Evolutionary conservation across 768 basidiomycete genomes (phyloP), one percentile per base, ranked within the genome.

Genomic region (Calocera viscosa): DNA sequence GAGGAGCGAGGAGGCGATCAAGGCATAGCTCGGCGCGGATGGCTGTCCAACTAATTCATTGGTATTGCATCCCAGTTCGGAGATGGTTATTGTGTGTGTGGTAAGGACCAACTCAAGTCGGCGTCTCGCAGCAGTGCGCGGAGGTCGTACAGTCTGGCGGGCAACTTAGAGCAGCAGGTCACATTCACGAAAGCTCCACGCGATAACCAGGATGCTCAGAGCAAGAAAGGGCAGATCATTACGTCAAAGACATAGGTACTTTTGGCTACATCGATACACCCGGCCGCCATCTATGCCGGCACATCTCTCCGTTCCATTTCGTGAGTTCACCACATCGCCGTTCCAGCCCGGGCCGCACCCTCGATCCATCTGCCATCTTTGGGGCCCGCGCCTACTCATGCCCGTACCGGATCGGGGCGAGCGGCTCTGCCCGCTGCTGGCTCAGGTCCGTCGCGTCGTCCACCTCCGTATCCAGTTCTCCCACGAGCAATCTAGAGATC

Each of bases 401-500:
- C 53, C 66, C 66, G 26, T 91, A 91, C 70, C 86, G 87, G 68
- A 91, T 91, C 24, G 89, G 82, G 49, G 84, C 86, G 65, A 97
- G 81, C 7, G 94, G 94, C 71, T 94, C 93, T 33, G 95, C 95
- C 49, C 85, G 87, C 70, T 96, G 86, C 34, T 84, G 81, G 0
- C 86, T 79, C 40, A 92, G 83, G 77, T 98, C 94, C 66, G 90
- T 79, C 24, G 84, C 84, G 69, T 90, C 86, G 75, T 98, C 95
- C 65, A 92, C 77, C 76, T 94, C 91, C 3, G 73, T 70, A 69
- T 80, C 79, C 1, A 79, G 39, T 67, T 80, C 78, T 24, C 76
- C 78, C 16, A 80, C 76, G n/a, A 79, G 41, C 1, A 76, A 76
- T 22, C 79, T 80, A 69, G 14, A 38, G n/a, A 41, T 35, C 40